Conservation (phyloP, 73 alveolate species). For the Paramecium tetraurelia region DNA sequence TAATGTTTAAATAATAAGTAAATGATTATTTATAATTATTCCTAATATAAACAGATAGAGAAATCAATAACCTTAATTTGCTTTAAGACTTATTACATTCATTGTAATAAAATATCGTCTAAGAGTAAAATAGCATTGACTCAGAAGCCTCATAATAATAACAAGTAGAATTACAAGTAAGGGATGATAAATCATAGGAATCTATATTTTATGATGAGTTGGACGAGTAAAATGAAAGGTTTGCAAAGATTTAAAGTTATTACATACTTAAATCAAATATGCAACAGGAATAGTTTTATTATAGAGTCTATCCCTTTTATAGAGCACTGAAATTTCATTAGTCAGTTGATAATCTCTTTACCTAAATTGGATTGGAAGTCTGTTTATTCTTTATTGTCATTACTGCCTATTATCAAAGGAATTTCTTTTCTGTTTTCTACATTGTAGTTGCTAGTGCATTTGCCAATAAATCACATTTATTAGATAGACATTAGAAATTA, state of each 20-base stretch:
- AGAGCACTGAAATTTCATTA: constrained; percentile 2
- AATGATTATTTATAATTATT: not conserved
- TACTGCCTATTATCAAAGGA: constrained; percentile 54
- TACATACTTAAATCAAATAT: not conserved
- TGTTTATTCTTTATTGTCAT: constrained; percentile 36
- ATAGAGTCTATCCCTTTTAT: not conserved
- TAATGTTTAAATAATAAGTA: not conserved
- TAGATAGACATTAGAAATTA: not conserved
- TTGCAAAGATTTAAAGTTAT: not conserved
- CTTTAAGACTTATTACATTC: not conserved
- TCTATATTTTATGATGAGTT: not conserved
- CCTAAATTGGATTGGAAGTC: constrained; percentile 51
- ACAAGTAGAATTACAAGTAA: not conserved
- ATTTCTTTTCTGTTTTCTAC: constrained; percentile 49
- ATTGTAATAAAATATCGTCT: not conserved
- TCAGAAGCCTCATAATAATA: not conserved
- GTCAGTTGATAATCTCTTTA: not conserved
- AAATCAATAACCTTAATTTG: not conserved
- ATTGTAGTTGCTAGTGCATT: constrained; percentile 46
- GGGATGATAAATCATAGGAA: not conserved
- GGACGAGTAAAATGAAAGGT: not conserved
- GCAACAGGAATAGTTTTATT: not conserved
- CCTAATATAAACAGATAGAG: not conserved
- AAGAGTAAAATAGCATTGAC: not conserved
- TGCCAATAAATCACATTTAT: constrained; percentile 15